A percentile compares a stretch with the other conserved stretches of the same genome.
phyloP scores from a whole-genome alignment of 352 stramenopile species.

The Globisporangium radiosum region DNA sequence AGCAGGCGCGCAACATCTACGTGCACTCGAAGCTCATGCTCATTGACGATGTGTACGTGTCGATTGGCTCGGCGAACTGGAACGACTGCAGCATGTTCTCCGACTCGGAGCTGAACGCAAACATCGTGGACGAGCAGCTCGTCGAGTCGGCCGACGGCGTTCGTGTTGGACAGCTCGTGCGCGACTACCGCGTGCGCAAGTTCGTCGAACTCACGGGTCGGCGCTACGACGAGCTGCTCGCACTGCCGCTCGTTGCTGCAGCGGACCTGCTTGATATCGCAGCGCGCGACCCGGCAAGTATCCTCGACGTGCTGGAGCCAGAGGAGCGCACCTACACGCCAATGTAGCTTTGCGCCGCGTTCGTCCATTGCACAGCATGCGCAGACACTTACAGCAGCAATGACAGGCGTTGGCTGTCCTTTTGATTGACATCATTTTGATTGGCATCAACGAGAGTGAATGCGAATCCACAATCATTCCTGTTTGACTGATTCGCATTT shows the following conservation, averaged over 20 bases:
- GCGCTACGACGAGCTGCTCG: slow-evolving; percentile 7
- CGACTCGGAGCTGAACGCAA: slow-evolving; percentile 53
- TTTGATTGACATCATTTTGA: too few relatives aligned
- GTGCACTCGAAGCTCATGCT: slow-evolving; percentile 77
- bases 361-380: too few relatives aligned
- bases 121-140: slow-evolving; percentile 32
- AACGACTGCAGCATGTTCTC: slow-evolving; percentile 84
- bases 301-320: slow-evolving; percentile 22
- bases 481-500: too few relatives aligned
- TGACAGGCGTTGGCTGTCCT: too few relatives aligned
- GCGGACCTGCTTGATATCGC: slow-evolving; percentile 26
- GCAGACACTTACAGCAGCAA: too few relatives aligned
- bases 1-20: slow-evolving; percentile 45
- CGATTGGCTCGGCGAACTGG: slow-evolving; percentile 88
- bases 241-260: slow-evolving; percentile 28
- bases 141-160: slow-evolving; percentile 21
- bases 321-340: slow-evolving; percentile 13
- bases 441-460: too few relatives aligned
- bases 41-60: slow-evolving; percentile 80
- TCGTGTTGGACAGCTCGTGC: slow-evolving; percentile 31
- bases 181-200: slow-evolving; percentile 41
- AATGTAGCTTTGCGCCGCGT: not conserved
- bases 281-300: slow-evolving; percentile 13
- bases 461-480: too few relatives aligned
- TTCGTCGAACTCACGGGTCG: slow-evolving; percentile 39